Percentiles rank a stretch among this genome's conserved stretches.
Conservation (phyloP, 1,139 yeast species). For the Yamadazyma mexicana region DNA sequence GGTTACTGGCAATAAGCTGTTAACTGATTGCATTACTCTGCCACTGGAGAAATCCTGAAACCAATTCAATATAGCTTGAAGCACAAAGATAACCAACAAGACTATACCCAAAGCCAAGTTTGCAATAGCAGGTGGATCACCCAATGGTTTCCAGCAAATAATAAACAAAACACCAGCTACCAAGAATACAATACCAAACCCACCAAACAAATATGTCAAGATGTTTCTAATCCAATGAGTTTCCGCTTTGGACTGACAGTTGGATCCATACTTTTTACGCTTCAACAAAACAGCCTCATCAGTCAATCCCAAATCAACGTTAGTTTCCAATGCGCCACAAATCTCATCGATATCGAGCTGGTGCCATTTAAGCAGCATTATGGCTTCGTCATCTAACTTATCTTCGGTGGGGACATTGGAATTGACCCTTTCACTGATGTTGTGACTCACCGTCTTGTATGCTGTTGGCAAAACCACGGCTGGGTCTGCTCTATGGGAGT, state of each 20-base stretch:
- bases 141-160: constrained; percentile 52
- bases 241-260: constrained; percentile 40
- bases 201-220: constrained; percentile 48
- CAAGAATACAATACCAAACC: constrained; percentile 48
- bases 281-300: constrained; percentile 14
- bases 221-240: constrained; percentile 31
- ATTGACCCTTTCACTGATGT: constrained; percentile 26
- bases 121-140: constrained; percentile 49
- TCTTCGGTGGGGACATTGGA: constrained; percentile 9
- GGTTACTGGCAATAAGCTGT: constrained; percentile 43
- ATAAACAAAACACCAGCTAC: constrained; percentile 48
- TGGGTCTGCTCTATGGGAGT: constrained; percentile 14
- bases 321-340: constrained; percentile 22
- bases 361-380: constrained; percentile 27
- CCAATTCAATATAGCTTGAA: constrained; percentile 50
- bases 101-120: constrained; percentile 49
- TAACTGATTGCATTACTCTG: constrained; percentile 51
- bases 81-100: constrained; percentile 42
- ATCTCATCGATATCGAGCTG: constrained; percentile 22
- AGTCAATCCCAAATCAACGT: constrained; percentile 20
- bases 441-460: constrained; percentile 39
- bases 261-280: constrained; percentile 32
- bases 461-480: constrained; percentile 33
- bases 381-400: constrained; percentile 10
- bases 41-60: constrained; percentile 52